Evolutionary conservation across 176 grass and related monocot species (phyloP).

Genomic region (Areca catechu): DNA sequence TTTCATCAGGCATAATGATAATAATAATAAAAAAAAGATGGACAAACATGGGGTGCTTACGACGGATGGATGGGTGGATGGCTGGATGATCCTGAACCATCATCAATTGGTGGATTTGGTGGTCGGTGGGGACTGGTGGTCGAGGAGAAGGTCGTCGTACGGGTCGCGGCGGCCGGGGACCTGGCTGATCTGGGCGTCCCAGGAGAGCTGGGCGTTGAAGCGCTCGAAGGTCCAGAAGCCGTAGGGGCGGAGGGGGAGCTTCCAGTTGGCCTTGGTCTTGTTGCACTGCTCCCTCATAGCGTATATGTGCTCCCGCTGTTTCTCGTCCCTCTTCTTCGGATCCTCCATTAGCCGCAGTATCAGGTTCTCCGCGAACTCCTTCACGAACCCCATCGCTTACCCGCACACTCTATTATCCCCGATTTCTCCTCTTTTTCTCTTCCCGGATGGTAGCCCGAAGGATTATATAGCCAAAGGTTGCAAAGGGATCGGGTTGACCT

Average conservation of each 20-base stretch:
- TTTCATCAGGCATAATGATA: no score
- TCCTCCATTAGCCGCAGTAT: constrained; percentile 94
- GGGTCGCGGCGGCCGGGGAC: constrained; percentile 73
- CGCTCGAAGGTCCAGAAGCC: constrained; percentile 97
- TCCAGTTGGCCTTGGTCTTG: constrained; percentile 77
- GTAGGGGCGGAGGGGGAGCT: constrained; percentile 75
- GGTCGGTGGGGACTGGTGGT: constrained; percentile 16
- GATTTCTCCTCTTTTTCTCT: neutral
- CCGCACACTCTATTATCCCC: neutral
- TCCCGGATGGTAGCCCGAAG: no score
- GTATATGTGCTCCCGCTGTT: constrained; percentile 74
- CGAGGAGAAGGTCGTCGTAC: constrained; percentile 75
- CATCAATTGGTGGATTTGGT: neutral
- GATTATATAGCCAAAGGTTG: no score
- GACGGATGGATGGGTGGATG: no score
- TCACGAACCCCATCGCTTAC: constrained; percentile 74
- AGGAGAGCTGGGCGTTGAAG: constrained; percentile 76
- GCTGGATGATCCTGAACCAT: no score
- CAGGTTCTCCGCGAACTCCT: constrained; percentile 97
- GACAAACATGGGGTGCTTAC: no score
- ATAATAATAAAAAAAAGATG: no score
- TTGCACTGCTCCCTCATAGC: constrained; percentile 72
- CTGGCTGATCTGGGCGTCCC: constrained; percentile 85
- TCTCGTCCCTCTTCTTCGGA: constrained; percentile 56
- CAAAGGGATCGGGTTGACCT: no score